These are phyloP conservation scores for Rhodotorula paludigena DNA, from an alignment of 768 basidiomycete genomes.

Conservation along the genomic window DNA sequence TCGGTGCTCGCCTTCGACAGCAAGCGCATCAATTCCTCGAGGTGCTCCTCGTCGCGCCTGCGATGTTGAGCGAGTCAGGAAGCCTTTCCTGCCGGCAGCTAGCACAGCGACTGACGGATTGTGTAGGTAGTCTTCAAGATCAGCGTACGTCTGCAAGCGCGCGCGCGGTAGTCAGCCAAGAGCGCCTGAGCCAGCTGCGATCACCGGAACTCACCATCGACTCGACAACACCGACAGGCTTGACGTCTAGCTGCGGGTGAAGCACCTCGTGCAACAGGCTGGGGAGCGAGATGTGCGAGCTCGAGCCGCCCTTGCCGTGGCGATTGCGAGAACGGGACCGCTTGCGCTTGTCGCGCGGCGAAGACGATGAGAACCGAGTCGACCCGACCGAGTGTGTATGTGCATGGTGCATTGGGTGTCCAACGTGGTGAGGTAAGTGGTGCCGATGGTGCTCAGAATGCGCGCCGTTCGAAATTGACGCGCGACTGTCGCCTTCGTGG, in stretches of 20 bases:
- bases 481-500: neutral
- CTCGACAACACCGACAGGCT: constrained; percentile 31
- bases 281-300: constrained; percentile 21
- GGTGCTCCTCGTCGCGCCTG: constrained; percentile 34
- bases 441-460: neutral
- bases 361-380: neutral
- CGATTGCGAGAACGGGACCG: constrained; percentile 8
- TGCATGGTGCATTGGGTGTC: neutral
- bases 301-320: neutral
- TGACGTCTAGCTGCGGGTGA: constrained; percentile 29
- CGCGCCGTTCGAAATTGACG: neutral
- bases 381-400: constrained; percentile 3
- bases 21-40: constrained; percentile 29
- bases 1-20: constrained; percentile 10
- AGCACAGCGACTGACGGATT: neutral
- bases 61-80: neutral
- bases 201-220: neutral
- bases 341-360: neutral
- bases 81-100: neutral
- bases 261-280: constrained; percentile 35
- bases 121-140: constrained; percentile 31
- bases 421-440: neutral
- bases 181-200: neutral
- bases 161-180: neutral
- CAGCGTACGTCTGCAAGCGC: constrained; percentile 11